Evolutionary conservation across 257 asterid genomes (phyloP), one percentile per base, ranked within the genome.

Genomic region (Solanum paucissectum): DNA sequence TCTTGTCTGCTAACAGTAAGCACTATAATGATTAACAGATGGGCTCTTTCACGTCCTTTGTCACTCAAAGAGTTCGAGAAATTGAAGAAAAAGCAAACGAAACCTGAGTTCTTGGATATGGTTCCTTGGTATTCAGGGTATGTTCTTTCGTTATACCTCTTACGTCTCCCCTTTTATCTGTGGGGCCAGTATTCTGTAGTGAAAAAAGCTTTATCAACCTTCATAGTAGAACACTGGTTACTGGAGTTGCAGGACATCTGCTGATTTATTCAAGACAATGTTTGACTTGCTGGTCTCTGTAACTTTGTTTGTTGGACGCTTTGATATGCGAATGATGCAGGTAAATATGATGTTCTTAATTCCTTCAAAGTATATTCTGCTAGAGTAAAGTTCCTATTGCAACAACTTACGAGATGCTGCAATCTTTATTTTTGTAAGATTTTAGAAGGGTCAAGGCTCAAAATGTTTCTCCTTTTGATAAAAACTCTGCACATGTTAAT

Each of bases 251-350:
- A 97, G 99, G 94, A 97, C 99, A 55, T 97, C 99, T 71, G 99
- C 99, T 75, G 99, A 97, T 92, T 93, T 97, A 81, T 97, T 97
- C 85, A 97, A 97, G 98, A 97, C 99, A 66, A 98, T 94, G 75
- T 97, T 97, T 93, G 99, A 97, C 91, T 95, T 97, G 73, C 92
- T 97, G 91, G 99, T 97, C 64, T 97, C 99, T 16, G 99, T 97
- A 73, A 96, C 99, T 49, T 94, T 97, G 76, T 97, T 97, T 91
- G 99, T 97, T 88, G 99, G 99, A n/a, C 99, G 99, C 88, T 97
- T 97, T 89, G 99, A 97, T 95, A 97, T 97, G 99, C 99, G 99
- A 49, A 97, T 96, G 98, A 94, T 97, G 99, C 99, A 97, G 99
- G 99, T 97, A 92, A 79, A 55, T 71, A 66, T 86, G 13, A 46